These are phyloP conservation scores for Irineochytrium annulatum DNA, from an alignment of 192 early-diverging fungal genomes.

Conservation along the genomic window DNA sequence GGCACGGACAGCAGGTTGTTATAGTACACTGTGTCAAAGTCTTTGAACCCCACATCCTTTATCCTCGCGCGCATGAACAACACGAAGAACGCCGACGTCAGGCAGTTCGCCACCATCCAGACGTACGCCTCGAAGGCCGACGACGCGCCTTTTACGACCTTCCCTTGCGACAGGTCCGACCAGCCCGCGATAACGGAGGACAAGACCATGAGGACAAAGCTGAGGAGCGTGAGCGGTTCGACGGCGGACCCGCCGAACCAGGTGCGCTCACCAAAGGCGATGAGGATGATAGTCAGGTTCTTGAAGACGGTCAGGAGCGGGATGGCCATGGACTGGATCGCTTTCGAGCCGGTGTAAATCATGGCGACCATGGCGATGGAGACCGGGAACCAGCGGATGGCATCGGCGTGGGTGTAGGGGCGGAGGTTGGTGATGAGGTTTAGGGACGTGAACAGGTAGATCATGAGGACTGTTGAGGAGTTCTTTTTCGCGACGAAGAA, in stretches of 20 bases:
- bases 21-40: conserved; percentile 97
- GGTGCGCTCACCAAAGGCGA: conserved; percentile 87
- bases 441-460: conserved; percentile 45
- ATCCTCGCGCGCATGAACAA: conserved; percentile 89
- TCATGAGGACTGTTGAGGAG: conserved; percentile 27
- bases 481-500: conserved; percentile 7
- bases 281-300: conserved; percentile 96
- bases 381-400: conserved; percentile 70
- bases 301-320: conserved; percentile 98
- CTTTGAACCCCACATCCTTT: conserved; percentile 87
- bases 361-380: conserved; percentile 80
- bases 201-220: conserved; percentile 76
- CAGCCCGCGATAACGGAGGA: conserved; percentile 77
- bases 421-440: conserved; percentile 24
- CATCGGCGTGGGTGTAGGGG: conserved; percentile 21
- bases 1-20: conserved; percentile 92
- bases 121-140: conserved; percentile 27
- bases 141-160: conserved; percentile 29
- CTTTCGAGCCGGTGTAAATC: conserved; percentile 97
- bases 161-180: conserved; percentile 36
- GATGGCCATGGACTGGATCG: conserved; percentile 86
- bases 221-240: conserved; percentile 72
- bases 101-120: conserved; percentile 94
- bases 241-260: conserved; percentile 76
- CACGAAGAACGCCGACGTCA: conserved; percentile 81